Evolutionary conservation across 2,329 filamentous ascomycete species (phyloP).

Genomic region (Phoma herbarum): DNA sequence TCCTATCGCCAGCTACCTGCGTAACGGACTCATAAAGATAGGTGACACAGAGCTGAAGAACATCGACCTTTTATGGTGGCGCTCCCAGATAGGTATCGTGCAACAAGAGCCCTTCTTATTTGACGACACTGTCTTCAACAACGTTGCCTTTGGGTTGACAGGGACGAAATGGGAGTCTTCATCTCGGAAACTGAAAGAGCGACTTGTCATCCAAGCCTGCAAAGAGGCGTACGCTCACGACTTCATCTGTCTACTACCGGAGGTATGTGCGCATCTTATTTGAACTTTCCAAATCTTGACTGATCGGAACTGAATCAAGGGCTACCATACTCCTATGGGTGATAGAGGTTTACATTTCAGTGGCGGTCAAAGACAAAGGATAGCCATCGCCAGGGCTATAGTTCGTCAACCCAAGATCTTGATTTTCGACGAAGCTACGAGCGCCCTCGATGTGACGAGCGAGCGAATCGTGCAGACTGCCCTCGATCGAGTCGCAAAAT

Average conservation of each 20-base stretch:
- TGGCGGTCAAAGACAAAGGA: constrained; percentile 93
- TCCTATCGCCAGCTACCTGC: constrained; percentile 28
- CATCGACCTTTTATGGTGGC: constrained; percentile 86
- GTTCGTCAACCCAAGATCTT: constrained; percentile 89
- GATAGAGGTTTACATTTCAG: constrained; percentile 84
- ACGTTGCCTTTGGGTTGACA: constrained; percentile 85
- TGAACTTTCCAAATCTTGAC: neutral
- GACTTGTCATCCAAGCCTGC: constrained; percentile 65
- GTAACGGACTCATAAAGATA: constrained; percentile 34
- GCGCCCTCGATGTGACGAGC: constrained; percentile 88
- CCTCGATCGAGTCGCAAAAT: constrained; percentile 80
- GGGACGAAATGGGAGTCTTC: constrained; percentile 66
- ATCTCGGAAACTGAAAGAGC: constrained; percentile 65
- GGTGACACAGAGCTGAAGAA: constrained; percentile 68
- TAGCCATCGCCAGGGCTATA: constrained; percentile 88
- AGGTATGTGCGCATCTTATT: constrained; percentile 13
- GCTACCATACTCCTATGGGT: constrained; percentile 90
- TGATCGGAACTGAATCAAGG: constrained; percentile 42
- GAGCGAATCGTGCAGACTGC: constrained; percentile 93
- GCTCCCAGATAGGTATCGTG: constrained; percentile 88
- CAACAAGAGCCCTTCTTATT: constrained; percentile 93
- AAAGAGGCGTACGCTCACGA: constrained; percentile 92
- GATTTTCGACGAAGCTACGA: constrained; percentile 91
- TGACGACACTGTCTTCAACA: constrained; percentile 83
- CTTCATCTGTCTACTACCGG: constrained; percentile 73